These are phyloP conservation scores for Coniochaeta sp. DNA, from an alignment of 2,329 filamentous ascomycete species.

Conservation along the genomic window DNA sequence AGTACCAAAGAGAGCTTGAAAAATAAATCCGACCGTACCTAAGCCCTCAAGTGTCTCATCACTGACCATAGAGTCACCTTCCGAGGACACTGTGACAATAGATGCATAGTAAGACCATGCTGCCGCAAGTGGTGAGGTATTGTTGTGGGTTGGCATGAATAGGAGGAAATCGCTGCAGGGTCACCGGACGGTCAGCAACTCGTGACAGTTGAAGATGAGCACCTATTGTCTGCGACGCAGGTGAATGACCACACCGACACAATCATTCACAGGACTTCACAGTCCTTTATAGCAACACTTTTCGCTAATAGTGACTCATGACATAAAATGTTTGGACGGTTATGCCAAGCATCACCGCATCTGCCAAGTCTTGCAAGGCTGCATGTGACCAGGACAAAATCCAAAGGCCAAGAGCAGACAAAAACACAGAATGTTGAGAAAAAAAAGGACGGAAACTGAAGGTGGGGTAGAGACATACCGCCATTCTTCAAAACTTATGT, in stretches of 20 bases:
- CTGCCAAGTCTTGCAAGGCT: background rate
- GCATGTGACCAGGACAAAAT: slow-evolving; percentile 3
- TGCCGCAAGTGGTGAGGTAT: slow-evolving; percentile 65
- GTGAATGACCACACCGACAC: background rate
- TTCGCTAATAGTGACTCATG: background rate
- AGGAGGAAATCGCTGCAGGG: slow-evolving; percentile 75
- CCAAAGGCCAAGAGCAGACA: slow-evolving; percentile 1
- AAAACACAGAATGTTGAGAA: too few relatives aligned
- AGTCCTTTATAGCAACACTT: background rate
- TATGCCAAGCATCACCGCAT: background rate
- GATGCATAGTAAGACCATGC: slow-evolving; percentile 89
- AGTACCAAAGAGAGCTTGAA: slow-evolving; percentile 68
- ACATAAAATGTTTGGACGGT: background rate
- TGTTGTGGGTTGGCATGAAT: slow-evolving; percentile 65
- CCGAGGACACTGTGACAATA: slow-evolving; percentile 79
- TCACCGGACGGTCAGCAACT: slow-evolving; percentile 4
- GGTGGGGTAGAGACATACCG: slow-evolving; percentile 54
- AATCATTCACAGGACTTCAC: background rate
- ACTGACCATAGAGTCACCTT: slow-evolving; percentile 88
- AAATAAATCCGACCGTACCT: slow-evolving; percentile 76
- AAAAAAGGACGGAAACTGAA: background rate
- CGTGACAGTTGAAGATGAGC: background rate
- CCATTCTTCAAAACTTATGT: slow-evolving; percentile 91
- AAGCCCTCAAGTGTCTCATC: slow-evolving; percentile 87
- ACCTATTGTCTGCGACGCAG: background rate